Evolutionary conservation across 306 rosid species (phyloP), one percentile per base, ranked within the genome.

Genomic region (Glycyrrhiza uralensis): DNA sequence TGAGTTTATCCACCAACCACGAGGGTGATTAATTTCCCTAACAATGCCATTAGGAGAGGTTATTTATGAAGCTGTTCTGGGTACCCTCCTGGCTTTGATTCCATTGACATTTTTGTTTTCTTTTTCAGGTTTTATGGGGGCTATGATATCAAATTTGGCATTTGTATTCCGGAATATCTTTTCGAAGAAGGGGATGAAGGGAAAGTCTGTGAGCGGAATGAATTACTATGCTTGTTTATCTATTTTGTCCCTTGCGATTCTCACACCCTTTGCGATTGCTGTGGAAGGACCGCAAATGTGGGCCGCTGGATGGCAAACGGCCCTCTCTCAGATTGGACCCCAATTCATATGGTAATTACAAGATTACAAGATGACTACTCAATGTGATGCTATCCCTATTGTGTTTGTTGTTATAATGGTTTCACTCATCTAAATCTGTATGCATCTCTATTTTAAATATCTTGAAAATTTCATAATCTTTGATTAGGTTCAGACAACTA

Each of bases 121-220:
- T 30, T 63, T 12, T 78, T 45, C 89, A 92, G 98, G 98, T 78
- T 92, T 92, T 60, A 85, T 92, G 98, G 98, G 98, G 39, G 96
- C 98, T 47, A 92, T 92, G 98, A 92, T 92, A 84, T 92, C 98
- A 17, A 92, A 92, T 76, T 68, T 92, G 85, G 98, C 96, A 17
- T 92, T 92, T 65, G 96, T 92, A 15, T 92, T 92, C 74, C 84
- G 98, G 1, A 92, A 92, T 65, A 92, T 92, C 63, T 92, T 92
- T 71, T 92, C 98, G 0, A 92, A 92, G 71, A 89, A 4, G 82
- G 98, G 98, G 59, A 92, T 92, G 98, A 92, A 88, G 71, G 98
- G 98, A 69, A 92, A 84, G 63, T 85, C 98, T 32, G 98, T 92
- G 56, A 88, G 98, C 5, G 98, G 98, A 76, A 92, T 89, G 98